Conservation (phyloP, 176 grass and related monocot genomes). For the Saccharum spontaneum region DNA sequence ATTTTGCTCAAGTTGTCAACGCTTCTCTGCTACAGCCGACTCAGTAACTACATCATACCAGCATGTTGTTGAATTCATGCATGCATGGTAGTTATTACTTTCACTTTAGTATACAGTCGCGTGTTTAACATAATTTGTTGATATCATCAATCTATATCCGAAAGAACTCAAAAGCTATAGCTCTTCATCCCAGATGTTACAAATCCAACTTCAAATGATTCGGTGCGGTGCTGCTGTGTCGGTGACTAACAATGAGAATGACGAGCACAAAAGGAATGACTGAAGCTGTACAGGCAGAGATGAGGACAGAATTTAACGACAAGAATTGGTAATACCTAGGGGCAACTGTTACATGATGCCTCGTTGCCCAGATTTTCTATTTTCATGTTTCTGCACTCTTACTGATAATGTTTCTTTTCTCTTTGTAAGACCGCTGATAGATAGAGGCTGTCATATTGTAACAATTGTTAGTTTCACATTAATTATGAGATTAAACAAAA, state of each 20-base stretch:
- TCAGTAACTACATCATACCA: neutral
- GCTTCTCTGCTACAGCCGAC: neutral
- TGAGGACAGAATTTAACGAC: neutral
- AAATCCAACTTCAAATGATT: slow-evolving; percentile 65
- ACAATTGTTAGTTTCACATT: neutral
- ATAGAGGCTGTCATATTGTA: slow-evolving; percentile 30
- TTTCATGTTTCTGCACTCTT: neutral
- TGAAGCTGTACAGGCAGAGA: slow-evolving; percentile 31
- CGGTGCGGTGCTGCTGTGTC: slow-evolving; percentile 32
- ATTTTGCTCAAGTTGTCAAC: neutral
- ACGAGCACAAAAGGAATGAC: slow-evolving; percentile 30
- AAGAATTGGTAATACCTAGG: slow-evolving; percentile 28
- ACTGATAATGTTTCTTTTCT: slow-evolving; percentile 1
- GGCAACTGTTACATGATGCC: slow-evolving; percentile 17
- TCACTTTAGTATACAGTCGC: neutral
- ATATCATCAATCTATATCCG: neutral
- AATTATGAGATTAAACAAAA: slow-evolving; percentile 2
- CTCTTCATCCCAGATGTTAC: slow-evolving; percentile 54
- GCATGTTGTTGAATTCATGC: neutral
- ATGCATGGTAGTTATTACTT: neutral
- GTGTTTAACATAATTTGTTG: neutral
- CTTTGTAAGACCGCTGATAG: neutral
- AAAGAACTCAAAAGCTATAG: neutral
- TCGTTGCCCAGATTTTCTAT: slow-evolving; percentile 31
- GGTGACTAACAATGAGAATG: slow-evolving; percentile 35